Evolutionary conservation across 2,329 filamentous ascomycete species (phyloP), one percentile per base, ranked within the genome.

Genomic region (Colletotrichum paranaense): DNA sequence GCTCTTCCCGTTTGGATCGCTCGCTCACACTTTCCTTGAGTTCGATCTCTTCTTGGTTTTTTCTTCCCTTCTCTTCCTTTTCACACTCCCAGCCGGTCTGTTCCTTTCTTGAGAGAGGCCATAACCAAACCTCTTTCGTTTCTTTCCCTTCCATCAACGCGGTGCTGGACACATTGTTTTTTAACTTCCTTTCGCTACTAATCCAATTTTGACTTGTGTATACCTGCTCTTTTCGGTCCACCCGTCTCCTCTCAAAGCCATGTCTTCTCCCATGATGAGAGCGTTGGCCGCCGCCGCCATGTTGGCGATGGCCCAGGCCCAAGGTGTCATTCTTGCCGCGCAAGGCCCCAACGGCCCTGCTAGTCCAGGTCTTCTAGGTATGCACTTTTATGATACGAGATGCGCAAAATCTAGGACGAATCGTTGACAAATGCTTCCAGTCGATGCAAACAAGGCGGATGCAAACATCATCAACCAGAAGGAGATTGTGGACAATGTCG

Each of bases 371-470:
- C 87, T 88, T 76, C 80, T 85, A 78, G 85, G 86, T 86, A 77
- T 62, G 75, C 9, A 16, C 52, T 35, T 9, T 14, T 5, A 64
- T 70, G 38, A 32, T 30, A 26, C 14, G 46, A 35, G 14, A 9
- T 68, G 86, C 85, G 91, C 74, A 85, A 19, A 88, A 75, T 80
- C 85, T 49, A 81, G 80, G 62, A 85, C 90, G 76, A 6, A 12
- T 28, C 56, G 89, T 32, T 83, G 84, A 69, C 90, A 89, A 86
- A 78, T 90, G 90, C 24, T 92, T 91, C 1, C 56, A 87, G 86
- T 92, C 74, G 85, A 89, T 91, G 12, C 90, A 19, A 92, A 91
- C 84, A 90, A 92, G 77, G 88, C 89, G 74, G 91, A 93, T 69
- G 85, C 90, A 6, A 92, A 90, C 67, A 86, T 92, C 78, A 92